Evolutionary conservation across 2,329 filamentous ascomycete species (phyloP).

Genomic region (Chrysosporium queenslandicum): DNA sequence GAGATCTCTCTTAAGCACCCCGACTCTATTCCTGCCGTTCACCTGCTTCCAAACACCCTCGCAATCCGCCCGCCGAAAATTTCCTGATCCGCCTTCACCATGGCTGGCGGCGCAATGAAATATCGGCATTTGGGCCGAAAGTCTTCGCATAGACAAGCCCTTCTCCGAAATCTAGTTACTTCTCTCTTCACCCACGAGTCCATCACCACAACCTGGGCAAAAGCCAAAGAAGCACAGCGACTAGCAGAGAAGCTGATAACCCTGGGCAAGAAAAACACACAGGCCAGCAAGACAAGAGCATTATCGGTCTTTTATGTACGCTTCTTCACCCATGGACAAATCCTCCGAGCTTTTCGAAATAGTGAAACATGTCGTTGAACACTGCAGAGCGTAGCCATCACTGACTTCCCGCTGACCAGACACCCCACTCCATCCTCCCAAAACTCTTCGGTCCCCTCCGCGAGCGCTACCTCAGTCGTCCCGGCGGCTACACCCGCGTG

Average conservation of each 20-base stretch:
- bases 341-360: no score
- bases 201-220: constrained; percentile 89
- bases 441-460: constrained; percentile 82
- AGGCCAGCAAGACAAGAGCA: constrained; percentile 65
- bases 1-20: not conserved
- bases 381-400: not conserved
- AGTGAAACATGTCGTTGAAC: not conserved
- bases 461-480: constrained; percentile 64
- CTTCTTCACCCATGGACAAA: not conserved
- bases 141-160: constrained; percentile 78
- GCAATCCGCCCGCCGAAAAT: not conserved
- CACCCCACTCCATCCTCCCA: constrained; percentile 46
- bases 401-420: constrained; percentile 21
- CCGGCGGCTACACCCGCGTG: constrained; percentile 90
- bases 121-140: constrained; percentile 80
- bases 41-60: not conserved
- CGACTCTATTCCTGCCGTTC: no score
- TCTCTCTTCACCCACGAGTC: constrained; percentile 88
- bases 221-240: constrained; percentile 93
- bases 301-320: constrained; percentile 75
- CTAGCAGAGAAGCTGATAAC: constrained; percentile 92
- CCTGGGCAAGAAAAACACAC: constrained; percentile 83
- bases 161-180: constrained; percentile 91
- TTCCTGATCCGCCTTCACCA: constrained; percentile 32
- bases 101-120: constrained; percentile 80